Evolutionary conservation across 2,329 filamentous ascomycete genomes (phyloP).

Genomic region (Aureobasidium sp.): DNA sequence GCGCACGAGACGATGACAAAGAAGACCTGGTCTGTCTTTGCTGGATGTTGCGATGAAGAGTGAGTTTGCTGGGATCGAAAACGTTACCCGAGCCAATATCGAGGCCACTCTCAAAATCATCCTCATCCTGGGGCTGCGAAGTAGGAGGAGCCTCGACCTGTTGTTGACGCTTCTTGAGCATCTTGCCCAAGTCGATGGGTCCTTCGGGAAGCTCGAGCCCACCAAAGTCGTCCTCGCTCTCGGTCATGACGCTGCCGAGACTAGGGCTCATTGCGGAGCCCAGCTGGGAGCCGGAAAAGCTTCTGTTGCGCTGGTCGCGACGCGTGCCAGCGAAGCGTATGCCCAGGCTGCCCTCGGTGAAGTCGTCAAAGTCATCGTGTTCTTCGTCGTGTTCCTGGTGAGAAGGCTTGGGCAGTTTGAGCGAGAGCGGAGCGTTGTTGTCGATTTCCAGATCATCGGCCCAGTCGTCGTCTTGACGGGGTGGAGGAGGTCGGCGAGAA

Average conservation of each 20-base stretch:
- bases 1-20: conserved; percentile 62
- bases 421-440: conserved; percentile 33
- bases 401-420: conserved; percentile 29
- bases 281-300: conserved; percentile 53
- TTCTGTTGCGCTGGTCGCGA: conserved; percentile 70
- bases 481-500: conserved; percentile 35
- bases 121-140: conserved; percentile 36
- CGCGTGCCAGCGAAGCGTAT: conserved; percentile 83
- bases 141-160: conserved; percentile 36
- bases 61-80: conserved; percentile 73
- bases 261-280: conserved; percentile 87
- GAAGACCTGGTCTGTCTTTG: conserved; percentile 63
- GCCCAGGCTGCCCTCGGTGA: conserved; percentile 88
- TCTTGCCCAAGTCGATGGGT: conserved; percentile 73
- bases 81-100: conserved; percentile 79
- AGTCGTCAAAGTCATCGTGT: conserved; percentile 76
- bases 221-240: conserved; percentile 87
- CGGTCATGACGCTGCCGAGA: conserved; percentile 78
- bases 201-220: conserved; percentile 81
- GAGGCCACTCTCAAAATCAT: conserved; percentile 80
- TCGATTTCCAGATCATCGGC: conserved; percentile 44
- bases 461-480: conserved; percentile 40
- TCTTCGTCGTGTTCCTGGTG: conserved; percentile 22
- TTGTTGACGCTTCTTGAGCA: conserved; percentile 62
- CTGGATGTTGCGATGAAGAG: conserved; percentile 85